Conservation (phyloP, 345 rosid species). For the Eutrema yunnanense region DNA sequence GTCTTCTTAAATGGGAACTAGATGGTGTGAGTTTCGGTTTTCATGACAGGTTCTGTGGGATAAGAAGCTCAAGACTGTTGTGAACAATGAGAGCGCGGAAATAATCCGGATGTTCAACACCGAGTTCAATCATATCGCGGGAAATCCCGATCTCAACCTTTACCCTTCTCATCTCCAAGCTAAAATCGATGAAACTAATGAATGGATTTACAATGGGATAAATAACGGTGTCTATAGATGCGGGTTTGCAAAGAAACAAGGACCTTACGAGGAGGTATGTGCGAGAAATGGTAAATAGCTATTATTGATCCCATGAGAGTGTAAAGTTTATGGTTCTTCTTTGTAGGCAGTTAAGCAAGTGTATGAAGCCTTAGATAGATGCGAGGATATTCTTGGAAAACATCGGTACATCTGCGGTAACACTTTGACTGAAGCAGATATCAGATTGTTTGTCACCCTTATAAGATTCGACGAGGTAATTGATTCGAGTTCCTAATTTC, state of each 20-base stretch:
- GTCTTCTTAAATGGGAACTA: slow-evolving; percentile 14
- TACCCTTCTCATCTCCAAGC: slow-evolving; percentile 40
- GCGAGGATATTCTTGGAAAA: slow-evolving; percentile 68
- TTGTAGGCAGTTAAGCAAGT: slow-evolving; percentile 63
- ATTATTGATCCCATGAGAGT: neutral
- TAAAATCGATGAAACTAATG: slow-evolving; percentile 38
- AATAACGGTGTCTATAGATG: slow-evolving; percentile 51
- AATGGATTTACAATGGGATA: slow-evolving; percentile 45
- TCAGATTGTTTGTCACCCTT: slow-evolving; percentile 78
- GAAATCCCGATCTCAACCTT: slow-evolving; percentile 42
- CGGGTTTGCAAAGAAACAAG: slow-evolving; percentile 50
- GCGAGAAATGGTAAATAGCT: neutral
- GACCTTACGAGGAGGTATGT: slow-evolving; percentile 50
- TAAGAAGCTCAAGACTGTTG: slow-evolving; percentile 57
- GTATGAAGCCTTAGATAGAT: slow-evolving; percentile 66
- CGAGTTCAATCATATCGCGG: slow-evolving; percentile 43
- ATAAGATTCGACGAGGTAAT: slow-evolving; percentile 91
- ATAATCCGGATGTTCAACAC: slow-evolving; percentile 50
- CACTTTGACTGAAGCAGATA: slow-evolving; percentile 66
- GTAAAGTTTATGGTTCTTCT: neutral
- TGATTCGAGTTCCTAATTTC: neutral
- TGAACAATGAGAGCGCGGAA: slow-evolving; percentile 53
- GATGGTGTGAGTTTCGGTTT: slow-evolving; percentile 3
- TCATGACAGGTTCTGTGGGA: slow-evolving; percentile 47
- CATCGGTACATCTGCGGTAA: slow-evolving; percentile 70